phyloP scores from a whole-genome alignment of 352 stramenopile genomes.

The Globisporangium polare region DNA sequence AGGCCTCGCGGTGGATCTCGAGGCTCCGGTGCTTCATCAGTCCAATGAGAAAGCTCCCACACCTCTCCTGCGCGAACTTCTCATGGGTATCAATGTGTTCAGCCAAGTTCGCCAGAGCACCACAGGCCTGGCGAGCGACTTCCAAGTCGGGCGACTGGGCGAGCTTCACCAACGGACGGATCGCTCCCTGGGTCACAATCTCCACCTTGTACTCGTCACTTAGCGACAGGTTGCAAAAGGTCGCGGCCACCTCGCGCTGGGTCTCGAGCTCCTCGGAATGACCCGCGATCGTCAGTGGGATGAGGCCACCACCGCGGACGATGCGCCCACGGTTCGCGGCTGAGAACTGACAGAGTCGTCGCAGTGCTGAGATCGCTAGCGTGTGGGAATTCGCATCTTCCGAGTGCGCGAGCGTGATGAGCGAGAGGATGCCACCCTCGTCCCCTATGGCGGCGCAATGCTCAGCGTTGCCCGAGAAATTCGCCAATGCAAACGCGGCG shows the following conservation, averaged over 20 bases:
- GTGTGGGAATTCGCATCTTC: constrained; percentile 89
- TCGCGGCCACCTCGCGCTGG: constrained; percentile 92
- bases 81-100: constrained; percentile 93
- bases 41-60: constrained; percentile 67
- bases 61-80: constrained; percentile 73
- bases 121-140: constrained; percentile 89
- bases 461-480: constrained; percentile 89
- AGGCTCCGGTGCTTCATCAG: constrained; percentile 84
- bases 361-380: constrained; percentile 90
- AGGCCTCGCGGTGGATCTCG: constrained; percentile 94
- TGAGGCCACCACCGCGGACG: constrained; percentile 80
- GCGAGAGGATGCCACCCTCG: constrained; percentile 84
- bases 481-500: constrained; percentile 91
- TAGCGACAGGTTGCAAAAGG: constrained; percentile 92
- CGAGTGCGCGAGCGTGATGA: constrained; percentile 88
- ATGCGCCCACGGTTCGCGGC: constrained; percentile 86
- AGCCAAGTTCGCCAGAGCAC: constrained; percentile 92
- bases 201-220: constrained; percentile 90
- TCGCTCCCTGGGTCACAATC: constrained; percentile 78
- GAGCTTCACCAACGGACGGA: constrained; percentile 81
- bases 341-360: constrained; percentile 89
- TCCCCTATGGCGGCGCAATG: constrained; percentile 87
- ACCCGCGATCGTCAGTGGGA: constrained; percentile 79
- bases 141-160: constrained; percentile 90
- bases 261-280: constrained; percentile 92